Percentiles rank a stretch among this genome's conserved stretches.
These are phyloP conservation scores for Phialocephala subalpina DNA, from an alignment of 2,329 filamentous ascomycete genomes.

Conservation along the genomic window DNA sequence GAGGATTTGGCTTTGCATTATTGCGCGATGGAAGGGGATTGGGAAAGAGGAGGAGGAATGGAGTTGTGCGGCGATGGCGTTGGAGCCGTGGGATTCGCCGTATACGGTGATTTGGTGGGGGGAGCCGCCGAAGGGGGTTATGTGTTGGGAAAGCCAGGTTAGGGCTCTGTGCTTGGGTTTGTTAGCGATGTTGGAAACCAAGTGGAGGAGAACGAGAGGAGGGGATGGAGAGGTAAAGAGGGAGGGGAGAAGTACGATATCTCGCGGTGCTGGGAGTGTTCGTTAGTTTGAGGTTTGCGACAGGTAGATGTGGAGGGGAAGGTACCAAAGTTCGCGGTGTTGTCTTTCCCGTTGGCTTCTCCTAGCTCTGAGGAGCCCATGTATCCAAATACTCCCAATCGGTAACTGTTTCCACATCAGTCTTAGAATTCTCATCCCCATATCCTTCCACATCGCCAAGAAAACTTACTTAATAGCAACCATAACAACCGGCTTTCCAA, in stretches of 20 bases:
- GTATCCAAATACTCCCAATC: slow-evolving; percentile 19
- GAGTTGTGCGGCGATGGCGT: slow-evolving; percentile 14
- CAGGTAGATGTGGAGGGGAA: not conserved
- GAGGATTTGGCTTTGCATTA: slow-evolving; percentile 26
- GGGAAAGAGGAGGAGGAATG: slow-evolving; percentile 16
- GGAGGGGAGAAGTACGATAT: slow-evolving; percentile 14
- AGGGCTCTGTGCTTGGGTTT: slow-evolving; percentile 57
- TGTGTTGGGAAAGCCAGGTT: slow-evolving; percentile 64
- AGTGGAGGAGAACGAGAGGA: not conserved
- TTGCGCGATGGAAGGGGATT: slow-evolving; percentile 13
- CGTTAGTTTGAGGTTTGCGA: not conserved
- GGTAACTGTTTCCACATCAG: slow-evolving; percentile 17
- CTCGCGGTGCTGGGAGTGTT: not conserved
- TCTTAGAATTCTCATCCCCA: too few species aligned
- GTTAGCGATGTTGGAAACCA: not conserved
- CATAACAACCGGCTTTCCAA: slow-evolving; percentile 19
- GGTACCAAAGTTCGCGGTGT: slow-evolving; percentile 48
- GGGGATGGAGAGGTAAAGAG: not conserved
- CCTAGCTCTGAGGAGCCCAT: slow-evolving; percentile 22
- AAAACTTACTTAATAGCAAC: slow-evolving; percentile 25
- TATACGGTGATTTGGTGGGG: slow-evolving; percentile 62
- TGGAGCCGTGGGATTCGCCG: slow-evolving; percentile 62
- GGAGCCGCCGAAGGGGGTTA: slow-evolving; percentile 64
- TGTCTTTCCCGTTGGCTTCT: slow-evolving; percentile 14
- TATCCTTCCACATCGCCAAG: not conserved